Evolutionary conservation across 1,284 basidiomycete genomes (phyloP), one percentile per base, ranked within the genome.

Genomic region (Xerocomus amazonicus): DNA sequence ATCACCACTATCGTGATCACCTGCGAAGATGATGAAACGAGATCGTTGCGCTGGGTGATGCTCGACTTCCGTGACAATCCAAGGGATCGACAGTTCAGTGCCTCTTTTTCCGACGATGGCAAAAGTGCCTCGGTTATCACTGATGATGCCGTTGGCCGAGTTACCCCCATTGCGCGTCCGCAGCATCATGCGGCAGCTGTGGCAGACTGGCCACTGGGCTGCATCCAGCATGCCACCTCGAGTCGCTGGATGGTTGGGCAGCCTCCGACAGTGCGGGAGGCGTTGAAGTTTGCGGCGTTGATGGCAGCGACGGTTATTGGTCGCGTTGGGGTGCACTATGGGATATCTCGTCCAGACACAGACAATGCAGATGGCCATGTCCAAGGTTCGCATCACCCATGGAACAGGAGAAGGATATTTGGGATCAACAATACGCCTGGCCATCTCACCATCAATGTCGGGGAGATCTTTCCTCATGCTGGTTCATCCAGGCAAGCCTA

Each of bases 151-250:
- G 70, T 80, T 55, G 68, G 74, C 1, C 66, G 78, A 2, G 66
- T 78, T 58, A 74, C 73, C 4, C 77, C 78, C 5, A 74, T 76
- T 4, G 71, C 70, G 35, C 74, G 67, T 23, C 77, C 81, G 37
- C 58, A 59, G 32, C 64, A 67, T 6, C 66, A 66, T 2, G 55
- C 19, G 19, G 19, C 6, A 31, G 12, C 29, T 6, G 29, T 9
- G 9, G 54, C 55, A 44, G 63, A 45, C 23, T 57, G 43, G 51
- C 53, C 49, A 0, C 36, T 61, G 43, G 32, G 43, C 45, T 61
- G 47, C 42, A 56, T 54, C 37, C 43, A 48, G 51, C 41, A 36
- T 42, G 42, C 55, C 34, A 49, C 53, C 31, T 34, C 39, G 10
- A 33, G 32, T n/a, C 14, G 9, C 23, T 16, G 19, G 26, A 45